Evolutionary conservation across 495 filamentous ascomycete species (phyloP), one percentile per base, ranked within the genome.

Genomic region (Cudoniella acicularis): DNA sequence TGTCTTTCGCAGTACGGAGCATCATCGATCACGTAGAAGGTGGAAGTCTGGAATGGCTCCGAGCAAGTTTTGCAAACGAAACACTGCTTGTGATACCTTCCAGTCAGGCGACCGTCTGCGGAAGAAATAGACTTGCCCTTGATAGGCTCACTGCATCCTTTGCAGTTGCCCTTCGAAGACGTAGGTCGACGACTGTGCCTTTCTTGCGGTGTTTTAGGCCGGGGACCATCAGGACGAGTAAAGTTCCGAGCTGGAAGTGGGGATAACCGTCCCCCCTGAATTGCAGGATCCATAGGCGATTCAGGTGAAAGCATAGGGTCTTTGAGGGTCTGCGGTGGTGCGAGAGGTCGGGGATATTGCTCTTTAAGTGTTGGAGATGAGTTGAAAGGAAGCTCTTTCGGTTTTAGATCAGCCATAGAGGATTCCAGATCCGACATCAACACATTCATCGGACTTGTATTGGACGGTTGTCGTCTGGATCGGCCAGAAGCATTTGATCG

Each of bases 1-100:
- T 98, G 92, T 30, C 86, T 86, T 27, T 89, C 87, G 75, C 94
- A 98, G 75, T 89, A 96, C 2, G 94, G 94, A 9, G 83, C 75
- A 70, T 98, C 89, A 62, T 89, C 75, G 36, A 90, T 75, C 40
- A 98, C 92, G 72, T 98, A 98, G 66, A 98, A 98, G 52, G 94
- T 92, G 1, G 90, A 80, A 0, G 92, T 93, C 47, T 84, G 77
- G 66, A 98, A 98, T 1, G 92, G 89, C 22, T 83, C 80, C 11
- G 74, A 73, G 75, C 94, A 98, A 6, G 88, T 90, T 2, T 83
- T 83, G 77, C 94, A 98, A 3, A 93, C 89, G 69, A 98, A 98
- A 67, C 94, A 98, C 13, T 85, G 79, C 64, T 92, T 92, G 72
- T 98, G 94, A 66, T 96, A 98, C 36, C 91, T 85, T 0, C 94